Base-by-base conservation (phyloP, 768 basidiomycete species). In the Russula ochroleuca region DNA sequence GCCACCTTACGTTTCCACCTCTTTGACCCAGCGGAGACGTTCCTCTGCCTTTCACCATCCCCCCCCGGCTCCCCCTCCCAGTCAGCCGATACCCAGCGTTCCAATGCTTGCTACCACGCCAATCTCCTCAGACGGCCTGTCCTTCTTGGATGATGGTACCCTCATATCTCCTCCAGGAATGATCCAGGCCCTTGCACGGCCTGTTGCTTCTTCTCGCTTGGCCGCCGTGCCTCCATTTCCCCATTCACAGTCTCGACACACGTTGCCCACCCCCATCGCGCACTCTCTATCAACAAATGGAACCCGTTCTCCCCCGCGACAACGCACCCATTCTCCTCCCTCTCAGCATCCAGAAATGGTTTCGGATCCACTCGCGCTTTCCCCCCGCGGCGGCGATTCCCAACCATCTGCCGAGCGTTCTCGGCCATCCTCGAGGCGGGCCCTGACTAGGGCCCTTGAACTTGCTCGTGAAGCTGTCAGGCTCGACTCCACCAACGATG, bases 381-480 rank as follows among this genome's bases (percentile, higher is more conserved):
- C 80, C 15, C 77, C 81, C 5, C 69, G 70, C 25, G 72, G 70
- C 25, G 72, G 70, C 23, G 28, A 28, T 5, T 72, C 74, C 55
- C 75, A 80, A 45, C 76, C 81, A 61, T 78, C 79, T 15, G 73
- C 79, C 40, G 85, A 86, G 66, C 75, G 80, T 55, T 76, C 81
- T 55, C 80, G 81, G 23, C 87, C 87, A 13, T 93, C 93, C 21
- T 94, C 93, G 31, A 84, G 93, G 61, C 84, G 89, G 59, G 92
- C 94, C 31, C 78, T 96, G 31, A 95, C 94, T 19, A 81, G 83
- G 68, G 94, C 93, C 1, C 78, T 96, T 53, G 90, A 94, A 69
- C 81, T 94, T 14, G 94, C 94, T 15, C 86, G 93, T 38, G 89
- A 93, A 73, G 94, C 94, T 10, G 94, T 96, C 48, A 84, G 85